Conservation (phyloP, 257 asterid genomes). For the Capsicum pubescens region DNA sequence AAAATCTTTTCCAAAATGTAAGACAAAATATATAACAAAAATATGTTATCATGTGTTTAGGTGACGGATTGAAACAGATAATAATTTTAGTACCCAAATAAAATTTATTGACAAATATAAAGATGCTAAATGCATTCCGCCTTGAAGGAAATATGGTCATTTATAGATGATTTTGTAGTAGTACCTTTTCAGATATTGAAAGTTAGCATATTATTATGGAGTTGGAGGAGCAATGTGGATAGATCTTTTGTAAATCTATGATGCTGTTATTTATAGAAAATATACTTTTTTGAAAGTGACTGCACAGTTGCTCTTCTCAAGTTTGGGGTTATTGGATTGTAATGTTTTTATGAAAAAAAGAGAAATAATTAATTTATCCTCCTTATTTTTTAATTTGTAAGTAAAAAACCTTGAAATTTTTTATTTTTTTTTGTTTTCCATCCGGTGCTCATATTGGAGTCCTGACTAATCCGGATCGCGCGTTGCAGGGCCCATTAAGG, state of each 20-base stretch:
- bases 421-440: no score
- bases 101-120: neutral
- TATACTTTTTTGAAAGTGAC: slow-evolving; percentile 21
- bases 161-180: neutral
- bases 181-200: neutral
- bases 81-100: neutral
- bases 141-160: neutral
- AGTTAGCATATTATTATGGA: neutral
- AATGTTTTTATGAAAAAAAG: neutral
- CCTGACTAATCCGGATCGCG: no score
- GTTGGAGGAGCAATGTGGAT: slow-evolving; percentile 17
- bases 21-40: neutral
- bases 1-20: neutral
- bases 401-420: neutral
- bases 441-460: no score
- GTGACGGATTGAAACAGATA: neutral
- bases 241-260: slow-evolving; percentile 23
- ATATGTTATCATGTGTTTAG: neutral
- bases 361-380: neutral
- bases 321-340: slow-evolving; percentile 5
- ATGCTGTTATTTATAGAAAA: slow-evolving; percentile 16
- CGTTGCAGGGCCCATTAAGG: no score
- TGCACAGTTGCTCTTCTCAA: neutral
- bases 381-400: neutral
- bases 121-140: fast-evolving